Base-by-base conservation (phyloP, 177 flowering plant genomes). In the Vitis hybrid region DNA sequence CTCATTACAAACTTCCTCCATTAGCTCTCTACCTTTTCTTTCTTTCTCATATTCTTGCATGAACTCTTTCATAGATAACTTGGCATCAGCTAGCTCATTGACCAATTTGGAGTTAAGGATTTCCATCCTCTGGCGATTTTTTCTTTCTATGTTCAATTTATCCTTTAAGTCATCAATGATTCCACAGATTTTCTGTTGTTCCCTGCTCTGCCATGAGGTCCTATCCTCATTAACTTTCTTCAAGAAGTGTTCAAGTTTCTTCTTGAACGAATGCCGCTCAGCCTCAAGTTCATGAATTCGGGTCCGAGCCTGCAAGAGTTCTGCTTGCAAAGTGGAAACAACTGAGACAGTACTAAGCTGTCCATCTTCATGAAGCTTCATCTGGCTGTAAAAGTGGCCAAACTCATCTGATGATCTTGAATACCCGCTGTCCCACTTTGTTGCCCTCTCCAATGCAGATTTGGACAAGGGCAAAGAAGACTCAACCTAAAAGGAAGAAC, bases 381-480 rank as follows among this genome's bases (percentile, higher is more conserved):
- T 68, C 33, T 81, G 82, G 70, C 83, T 75, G 64, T 83, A 84
- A 12, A 83, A 67, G 58, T 70, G 75, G 17, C 67, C 72, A 15
- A 73, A 80, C 67, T 85, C 94, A 62, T 86, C 87, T 9, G 88
- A 69, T 71, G 85, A 59, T 80, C 85, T 82, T 7, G 84, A 78
- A 70, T 79, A 79, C n/a, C 78, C 76, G 28, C 96, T 93, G 65
- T 89, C 90, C 98, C 98, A 96, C 72, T 96, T 94, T 73, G 98
- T 96, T 68, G 92, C 94, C 14, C 97, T 91, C 82, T 95, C 99
- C 97, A 89, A 89, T 55, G 89, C 90, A 59, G 88, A 73, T 69
- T 86, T 87, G 52, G 85, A 75, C 64, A 80, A 73, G 17, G 78
- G 82, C 33, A 83, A 73, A 14, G 92, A 77, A 50, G 92, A 83